Evolutionary conservation across 352 stramenopile genomes (phyloP), one percentile per base, ranked within the genome.

Genomic region (Proteromonas lacertae): DNA sequence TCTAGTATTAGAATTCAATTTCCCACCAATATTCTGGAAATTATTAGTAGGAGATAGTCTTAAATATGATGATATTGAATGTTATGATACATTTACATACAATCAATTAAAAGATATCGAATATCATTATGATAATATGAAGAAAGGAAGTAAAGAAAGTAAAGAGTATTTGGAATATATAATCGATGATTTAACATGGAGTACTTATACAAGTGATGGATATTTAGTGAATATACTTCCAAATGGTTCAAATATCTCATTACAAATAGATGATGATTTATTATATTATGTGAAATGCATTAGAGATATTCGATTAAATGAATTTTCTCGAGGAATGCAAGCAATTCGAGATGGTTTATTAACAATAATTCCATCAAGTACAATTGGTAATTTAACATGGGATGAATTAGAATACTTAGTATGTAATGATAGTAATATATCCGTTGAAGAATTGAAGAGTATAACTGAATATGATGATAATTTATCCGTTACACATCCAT

Each of bases 391-490:
- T 18, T 43, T 59, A 18, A 52, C 40, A 13, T 28, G 38, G 33
- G 16, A 42, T n/a, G 50, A 59, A 40, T 31, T 60, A 17, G 28
- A 50, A 39, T 16, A 33, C 2, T 39, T 57, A 20, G 43, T 59
- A 5, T 41, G 35, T 25, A 51, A 51, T 10, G 39, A 30, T 14
- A 36, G n/a, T n/a, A 26, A 13, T 33, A 33, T 40, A 21, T 49
- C 59, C 32, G 32, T 63, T 17, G 31, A 36, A n/a, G 33, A 53
- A 14, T 36, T 62, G 29, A 31, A 46, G 24, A 16, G 30, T 12
- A 57, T 60, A 38, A 61, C 47, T 24, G 49, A 50, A 38, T 61
- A 87, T 48, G 68, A 80, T 42, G 69, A 86, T n/a, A 69, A 65
- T 28, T 72, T 81, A 51, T 56, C 47, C 16, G 63, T 77, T 29